These are phyloP conservation scores for Chloromonas sp. DNA, from an alignment of 163 green algal species.

Conservation along the genomic window DNA sequence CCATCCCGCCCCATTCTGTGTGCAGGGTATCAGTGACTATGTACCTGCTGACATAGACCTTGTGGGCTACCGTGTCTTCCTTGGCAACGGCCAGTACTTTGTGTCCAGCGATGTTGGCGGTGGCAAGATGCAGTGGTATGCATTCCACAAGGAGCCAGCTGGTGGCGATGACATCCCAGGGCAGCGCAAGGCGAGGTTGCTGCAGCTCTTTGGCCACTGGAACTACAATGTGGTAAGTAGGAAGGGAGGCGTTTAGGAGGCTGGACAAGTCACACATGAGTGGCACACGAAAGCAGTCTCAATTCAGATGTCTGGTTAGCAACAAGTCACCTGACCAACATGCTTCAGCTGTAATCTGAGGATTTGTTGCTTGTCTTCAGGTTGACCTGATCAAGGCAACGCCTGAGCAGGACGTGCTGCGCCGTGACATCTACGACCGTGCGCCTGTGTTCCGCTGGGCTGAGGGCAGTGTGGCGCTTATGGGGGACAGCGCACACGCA, in stretches of 20 bases:
- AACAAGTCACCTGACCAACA: too few species aligned
- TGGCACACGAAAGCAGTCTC: too few species aligned
- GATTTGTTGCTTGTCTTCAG: neutral
- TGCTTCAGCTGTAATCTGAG: too few species aligned
- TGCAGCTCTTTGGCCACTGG: slow-evolving; percentile 87
- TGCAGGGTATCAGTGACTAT: slow-evolving; percentile 77
- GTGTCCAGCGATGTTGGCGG: slow-evolving; percentile 91
- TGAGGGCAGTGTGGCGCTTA: slow-evolving; percentile 77
- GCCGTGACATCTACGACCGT: slow-evolving; percentile 88
- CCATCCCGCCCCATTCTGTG: neutral
- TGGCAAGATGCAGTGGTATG: slow-evolving; percentile 94
- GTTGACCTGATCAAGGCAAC: slow-evolving; percentile 75
- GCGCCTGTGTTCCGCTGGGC: slow-evolving; percentile 86
- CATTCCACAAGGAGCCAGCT: slow-evolving; percentile 69
- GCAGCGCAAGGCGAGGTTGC: slow-evolving; percentile 67
- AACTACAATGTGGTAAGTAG: slow-evolving; percentile 47
- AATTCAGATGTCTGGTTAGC: too few species aligned
- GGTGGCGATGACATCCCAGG: slow-evolving; percentile 64
- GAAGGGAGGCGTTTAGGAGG: too few species aligned
- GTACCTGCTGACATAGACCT: slow-evolving; percentile 89
- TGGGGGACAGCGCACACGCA: slow-evolving; percentile 91
- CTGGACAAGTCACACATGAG: too few species aligned
- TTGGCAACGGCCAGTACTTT: slow-evolving; percentile 96
- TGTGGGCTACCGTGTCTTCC: slow-evolving; percentile 95
- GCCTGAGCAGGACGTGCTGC: slow-evolving; percentile 81